Base-by-base conservation (phyloP, 164 flowering plant genomes). In the Magnolia officinalis region DNA sequence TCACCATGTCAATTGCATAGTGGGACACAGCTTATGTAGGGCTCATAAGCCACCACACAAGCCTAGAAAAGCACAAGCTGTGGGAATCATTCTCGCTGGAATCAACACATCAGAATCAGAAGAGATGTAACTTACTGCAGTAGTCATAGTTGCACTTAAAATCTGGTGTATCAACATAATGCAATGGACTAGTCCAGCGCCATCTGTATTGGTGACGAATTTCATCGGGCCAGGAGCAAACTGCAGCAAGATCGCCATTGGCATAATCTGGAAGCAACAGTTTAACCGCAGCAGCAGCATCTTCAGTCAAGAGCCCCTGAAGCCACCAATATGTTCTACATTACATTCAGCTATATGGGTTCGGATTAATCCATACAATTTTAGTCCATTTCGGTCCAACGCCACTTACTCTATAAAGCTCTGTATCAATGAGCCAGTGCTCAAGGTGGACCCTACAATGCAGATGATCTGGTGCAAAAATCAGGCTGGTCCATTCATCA, bases 161-260 rank as follows among this genome's bases (percentile, higher is more conserved):
- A 83, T 94, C 98, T 64, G 98, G 98, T 51, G 98, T 93, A 79
- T 96, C 95, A 55, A 89, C 76, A 75, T 85, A 96, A 77, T 94
- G 99, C 65, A 96, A 85, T 70, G 92, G 85, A 37, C 95, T 81
- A 78, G 88, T 93, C 99, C 98, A 96, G 50, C 80, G 93, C 80
- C 76, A 90, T 68, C 85, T 87, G 64, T 16, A 85, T 66, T 71
- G 14, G 70, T 66, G 77, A 23, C 86, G 85, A 76, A 96, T 80
- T 84, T 91, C 86, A 87, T 96, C 99, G 55, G 99, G 73, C 98
- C 98, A 96, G 31, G 97, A 88, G 79, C 99, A 94, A 24, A 92
- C 89, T 80, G 86, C 70, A 11, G 99, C 96, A 74, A 96, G 92
- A 76, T 94, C 92, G 65, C 97, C 98, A 50, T 85, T 86, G 31